These are phyloP conservation scores for Boletus sp. DNA, from an alignment of 768 basidiomycete genomes.

Conservation along the genomic window DNA sequence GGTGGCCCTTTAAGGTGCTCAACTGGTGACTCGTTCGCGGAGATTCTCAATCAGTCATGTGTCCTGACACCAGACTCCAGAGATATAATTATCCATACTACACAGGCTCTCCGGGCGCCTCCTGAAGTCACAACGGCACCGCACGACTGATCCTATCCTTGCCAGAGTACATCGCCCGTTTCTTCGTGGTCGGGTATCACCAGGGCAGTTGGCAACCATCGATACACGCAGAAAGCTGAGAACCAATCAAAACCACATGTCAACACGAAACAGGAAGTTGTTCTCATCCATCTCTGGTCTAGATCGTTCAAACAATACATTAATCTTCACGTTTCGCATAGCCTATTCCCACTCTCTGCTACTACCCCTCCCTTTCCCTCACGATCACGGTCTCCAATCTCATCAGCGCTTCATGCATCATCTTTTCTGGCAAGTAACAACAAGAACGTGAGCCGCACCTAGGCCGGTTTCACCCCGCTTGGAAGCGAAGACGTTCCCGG, in stretches of 20 bases:
- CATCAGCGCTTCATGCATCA: conserved; percentile 64
- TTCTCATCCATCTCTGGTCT: background rate
- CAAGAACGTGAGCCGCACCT: conserved; percentile 76
- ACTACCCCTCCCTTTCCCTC: conserved; percentile 12
- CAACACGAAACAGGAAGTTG: background rate
- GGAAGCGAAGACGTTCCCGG: conserved; percentile 75
- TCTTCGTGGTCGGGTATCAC: background rate
- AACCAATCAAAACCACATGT: background rate
- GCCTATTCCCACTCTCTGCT: background rate
- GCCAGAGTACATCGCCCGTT: background rate
- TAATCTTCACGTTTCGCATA: background rate
- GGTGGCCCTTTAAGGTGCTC: background rate
- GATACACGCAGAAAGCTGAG: background rate
- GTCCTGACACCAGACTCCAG: too few relatives aligned
- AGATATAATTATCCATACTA: too few relatives aligned
- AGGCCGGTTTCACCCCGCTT: conserved; percentile 56
- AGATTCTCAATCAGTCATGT: background rate
- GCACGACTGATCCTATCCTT: background rate
- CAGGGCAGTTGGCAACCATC: background rate
- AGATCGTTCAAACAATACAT: background rate
- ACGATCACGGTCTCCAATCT: conserved; percentile 42
- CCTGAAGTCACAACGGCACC: background rate
- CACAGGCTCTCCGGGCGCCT: background rate
- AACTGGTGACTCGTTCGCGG: background rate
- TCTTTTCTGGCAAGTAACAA: conserved; percentile 47